phyloP scores from a whole-genome alignment of 257 asterid species.

The Cynanchum wilfordii region DNA sequence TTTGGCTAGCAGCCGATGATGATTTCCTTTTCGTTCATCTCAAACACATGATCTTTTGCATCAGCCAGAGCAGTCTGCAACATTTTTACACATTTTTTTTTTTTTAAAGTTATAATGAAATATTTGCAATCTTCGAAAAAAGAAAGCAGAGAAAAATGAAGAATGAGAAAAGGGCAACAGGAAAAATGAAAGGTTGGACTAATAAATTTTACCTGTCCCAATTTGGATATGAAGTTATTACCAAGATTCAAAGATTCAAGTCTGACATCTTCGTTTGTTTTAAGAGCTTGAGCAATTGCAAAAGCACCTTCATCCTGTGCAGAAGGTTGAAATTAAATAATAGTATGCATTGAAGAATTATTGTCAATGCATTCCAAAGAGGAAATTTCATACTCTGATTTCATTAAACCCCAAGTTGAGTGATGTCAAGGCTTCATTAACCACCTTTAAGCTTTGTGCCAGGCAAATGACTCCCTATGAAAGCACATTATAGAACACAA shows the following conservation, averaged over 20 bases:
- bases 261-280: constrained; percentile 86
- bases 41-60: constrained; percentile 86
- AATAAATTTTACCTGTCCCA: constrained; percentile 63
- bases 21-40: constrained; percentile 92
- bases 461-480: constrained; percentile 74
- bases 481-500: background rate
- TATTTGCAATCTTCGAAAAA: too few relatives aligned
- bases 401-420: constrained; percentile 94
- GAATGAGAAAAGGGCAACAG: background rate
- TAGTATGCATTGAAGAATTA: background rate
- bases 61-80: constrained; percentile 91
- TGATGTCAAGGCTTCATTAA: constrained; percentile 73
- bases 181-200: background rate
- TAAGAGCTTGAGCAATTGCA: constrained; percentile 89
- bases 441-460: constrained; percentile 91
- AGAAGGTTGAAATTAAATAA: constrained; percentile 5
- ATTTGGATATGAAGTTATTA: constrained; percentile 85
- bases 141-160: background rate
- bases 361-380: background rate
- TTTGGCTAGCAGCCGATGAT: constrained; percentile 53
- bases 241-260: constrained; percentile 67
- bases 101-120: background rate
- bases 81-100: background rate
- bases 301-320: constrained; percentile 91
- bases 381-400: constrained; percentile 58